Percentiles rank a stretch among this genome's conserved stretches.
phyloP scores from a whole-genome alignment of 164 flowering plant genomes.

The Litsea cubeba region DNA sequence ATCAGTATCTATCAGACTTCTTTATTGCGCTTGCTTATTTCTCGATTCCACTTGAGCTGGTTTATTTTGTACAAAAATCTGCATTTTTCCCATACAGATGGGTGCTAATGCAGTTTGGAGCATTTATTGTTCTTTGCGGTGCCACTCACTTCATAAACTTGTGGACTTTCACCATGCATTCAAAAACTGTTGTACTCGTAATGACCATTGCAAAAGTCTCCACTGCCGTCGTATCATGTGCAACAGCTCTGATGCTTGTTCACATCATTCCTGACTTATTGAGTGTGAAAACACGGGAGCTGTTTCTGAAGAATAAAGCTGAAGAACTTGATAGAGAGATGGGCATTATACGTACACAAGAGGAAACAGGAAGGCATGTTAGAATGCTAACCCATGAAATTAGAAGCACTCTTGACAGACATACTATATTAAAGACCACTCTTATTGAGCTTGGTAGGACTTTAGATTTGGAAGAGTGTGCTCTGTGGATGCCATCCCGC shows the following conservation, averaged over 20 bases:
- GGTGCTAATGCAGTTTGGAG: slow-evolving; percentile 83
- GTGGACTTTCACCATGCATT: slow-evolving; percentile 63
- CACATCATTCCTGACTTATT: slow-evolving; percentile 71
- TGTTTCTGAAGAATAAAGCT: slow-evolving; percentile 49
- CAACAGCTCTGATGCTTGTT: slow-evolving; percentile 79
- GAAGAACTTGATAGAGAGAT: slow-evolving; percentile 72
- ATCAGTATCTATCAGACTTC: slow-evolving; percentile 66
- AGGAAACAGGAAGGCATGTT: slow-evolving; percentile 79
- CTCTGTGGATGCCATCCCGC: slow-evolving; percentile 72
- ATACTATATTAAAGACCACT: slow-evolving; percentile 70
- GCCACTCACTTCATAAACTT: slow-evolving; percentile 67
- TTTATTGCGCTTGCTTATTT: slow-evolving; percentile 63
- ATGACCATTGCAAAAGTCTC: slow-evolving; percentile 65
- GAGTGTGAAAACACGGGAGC: slow-evolving; percentile 60
- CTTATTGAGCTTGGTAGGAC: slow-evolving; percentile 71
- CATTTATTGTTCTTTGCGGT: slow-evolving; percentile 74
- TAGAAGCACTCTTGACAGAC: slow-evolving; percentile 64
- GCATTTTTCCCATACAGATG: slow-evolving; percentile 76
- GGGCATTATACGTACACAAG: slow-evolving; percentile 68
- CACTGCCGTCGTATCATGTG: slow-evolving; percentile 65
- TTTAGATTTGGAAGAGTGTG: slow-evolving; percentile 63
- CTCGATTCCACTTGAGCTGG: slow-evolving; percentile 70
- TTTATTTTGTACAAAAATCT: slow-evolving; percentile 65
- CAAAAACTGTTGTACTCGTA: slow-evolving; percentile 55
- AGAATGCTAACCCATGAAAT: slow-evolving; percentile 88